phyloP scores from a whole-genome alignment of 2,329 filamentous ascomycete species.

The Sarocladiaceae sp. region DNA sequence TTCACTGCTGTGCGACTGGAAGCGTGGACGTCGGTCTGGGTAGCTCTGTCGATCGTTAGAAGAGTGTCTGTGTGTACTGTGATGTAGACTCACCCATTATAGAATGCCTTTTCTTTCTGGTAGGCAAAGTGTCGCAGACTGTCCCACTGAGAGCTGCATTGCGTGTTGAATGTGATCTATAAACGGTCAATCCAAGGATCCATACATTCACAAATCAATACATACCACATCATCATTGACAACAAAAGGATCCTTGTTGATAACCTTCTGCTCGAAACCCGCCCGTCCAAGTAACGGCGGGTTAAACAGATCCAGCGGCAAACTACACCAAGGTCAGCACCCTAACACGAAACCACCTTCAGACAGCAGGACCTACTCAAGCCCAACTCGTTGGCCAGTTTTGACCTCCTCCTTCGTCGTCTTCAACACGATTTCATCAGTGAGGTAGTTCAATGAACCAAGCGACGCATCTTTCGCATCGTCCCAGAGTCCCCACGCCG shows the following conservation, averaged over 20 bases:
- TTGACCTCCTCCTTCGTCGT: conserved; percentile 13
- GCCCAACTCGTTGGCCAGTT: conserved; percentile 13
- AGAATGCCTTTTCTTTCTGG: not conserved
- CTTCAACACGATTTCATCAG: conserved; percentile 13
- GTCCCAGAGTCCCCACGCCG: conserved; percentile 7
- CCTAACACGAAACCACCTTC: not conserved
- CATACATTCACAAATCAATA: not conserved
- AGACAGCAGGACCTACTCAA: conserved; percentile 12
- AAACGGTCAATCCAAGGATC: not conserved
- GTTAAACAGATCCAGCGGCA: conserved; percentile 14
- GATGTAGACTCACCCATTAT: not conserved
- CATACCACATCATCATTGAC: conserved; percentile 17
- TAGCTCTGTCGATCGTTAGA: not conserved
- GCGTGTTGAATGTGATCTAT: conserved; percentile 43
- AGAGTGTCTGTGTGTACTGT: not conserved
- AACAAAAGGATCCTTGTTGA: conserved; percentile 13
- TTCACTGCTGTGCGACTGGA: conserved; percentile 5
- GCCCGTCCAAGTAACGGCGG: conserved; percentile 14
- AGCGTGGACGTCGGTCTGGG: conserved; percentile 1
- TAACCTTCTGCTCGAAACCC: conserved; percentile 15
- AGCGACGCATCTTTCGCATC: conserved; percentile 9
- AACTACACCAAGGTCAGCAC: conserved; percentile 1
- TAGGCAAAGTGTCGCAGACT: conserved; percentile 38
- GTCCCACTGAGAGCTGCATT: conserved; percentile 54
- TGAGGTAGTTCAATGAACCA: conserved; percentile 14